Conservation (phyloP, 1,139 yeast genomes). For the Entelexis paramagnoliae region DNA sequence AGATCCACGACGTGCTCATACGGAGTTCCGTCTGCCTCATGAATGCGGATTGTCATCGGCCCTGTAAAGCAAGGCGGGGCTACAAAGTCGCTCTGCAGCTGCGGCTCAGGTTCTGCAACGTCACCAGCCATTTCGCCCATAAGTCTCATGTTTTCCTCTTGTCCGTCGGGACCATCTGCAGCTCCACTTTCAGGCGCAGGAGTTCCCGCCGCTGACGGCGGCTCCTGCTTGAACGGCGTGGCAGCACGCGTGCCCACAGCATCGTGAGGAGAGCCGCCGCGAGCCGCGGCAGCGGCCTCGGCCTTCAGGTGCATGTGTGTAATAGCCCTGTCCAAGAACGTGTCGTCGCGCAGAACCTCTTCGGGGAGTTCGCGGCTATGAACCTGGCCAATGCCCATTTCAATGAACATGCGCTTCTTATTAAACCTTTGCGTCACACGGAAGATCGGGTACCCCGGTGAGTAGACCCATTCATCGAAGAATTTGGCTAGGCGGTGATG, state of each 20-base stretch:
- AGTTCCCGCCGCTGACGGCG: neutral
- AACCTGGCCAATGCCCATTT: slow-evolving; percentile 86
- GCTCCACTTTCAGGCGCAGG: neutral
- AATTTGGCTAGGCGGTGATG: slow-evolving; percentile 73
- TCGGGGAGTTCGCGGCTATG: slow-evolving; percentile 51
- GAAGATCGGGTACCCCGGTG: slow-evolving; percentile 81
- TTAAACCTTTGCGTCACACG: slow-evolving; percentile 85
- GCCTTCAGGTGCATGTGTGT: slow-evolving; percentile 14
- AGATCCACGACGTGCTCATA: slow-evolving; percentile 94
- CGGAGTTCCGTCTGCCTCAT: slow-evolving; percentile 99
- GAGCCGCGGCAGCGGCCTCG: neutral
- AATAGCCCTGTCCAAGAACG: slow-evolving; percentile 37
- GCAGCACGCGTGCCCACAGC: neutral
- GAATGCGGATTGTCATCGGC: slow-evolving; percentile 93
- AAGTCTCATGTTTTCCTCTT: slow-evolving; percentile 9
- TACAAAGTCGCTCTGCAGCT: slow-evolving; percentile 11
- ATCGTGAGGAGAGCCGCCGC: neutral
- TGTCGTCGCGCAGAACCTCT: slow-evolving; percentile 33
- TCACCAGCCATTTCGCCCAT: slow-evolving; percentile 13
- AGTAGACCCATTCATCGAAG: slow-evolving; percentile 88
- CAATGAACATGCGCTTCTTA: slow-evolving; percentile 86
- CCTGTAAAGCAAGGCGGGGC: slow-evolving; percentile 58
- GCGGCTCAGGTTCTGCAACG: neutral
- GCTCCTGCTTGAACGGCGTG: neutral
- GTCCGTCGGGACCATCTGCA: neutral